Conservation (phyloP, 768 basidiomycete species). For the Boletales sp. region DNA sequence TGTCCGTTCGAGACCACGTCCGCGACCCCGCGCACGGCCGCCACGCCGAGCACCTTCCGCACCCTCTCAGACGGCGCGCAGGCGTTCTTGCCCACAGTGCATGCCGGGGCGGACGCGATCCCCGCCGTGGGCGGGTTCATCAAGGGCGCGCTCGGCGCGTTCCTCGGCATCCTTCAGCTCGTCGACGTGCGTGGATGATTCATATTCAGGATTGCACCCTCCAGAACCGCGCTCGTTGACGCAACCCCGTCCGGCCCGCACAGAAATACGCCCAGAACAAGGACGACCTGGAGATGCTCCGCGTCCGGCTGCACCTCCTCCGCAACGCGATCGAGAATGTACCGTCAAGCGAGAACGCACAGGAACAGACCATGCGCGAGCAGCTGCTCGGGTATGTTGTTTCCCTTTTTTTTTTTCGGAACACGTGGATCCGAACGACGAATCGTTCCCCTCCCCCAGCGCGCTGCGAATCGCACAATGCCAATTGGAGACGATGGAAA, state of each 20-base stretch:
- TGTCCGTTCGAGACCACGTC: too few species aligned
- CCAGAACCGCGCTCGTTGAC: background rate
- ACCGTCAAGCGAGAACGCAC: background rate
- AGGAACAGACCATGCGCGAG: background rate
- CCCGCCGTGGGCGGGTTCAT: constrained; percentile 1
- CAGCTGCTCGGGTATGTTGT: background rate
- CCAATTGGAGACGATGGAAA: background rate
- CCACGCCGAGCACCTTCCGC: too few species aligned
- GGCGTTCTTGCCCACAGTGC: constrained; percentile 1
- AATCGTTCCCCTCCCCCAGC: too few species aligned
- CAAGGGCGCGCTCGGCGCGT: background rate
- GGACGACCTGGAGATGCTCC: background rate
- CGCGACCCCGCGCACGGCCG: too few species aligned
- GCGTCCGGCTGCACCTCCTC: background rate
- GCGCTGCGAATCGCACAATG: background rate
- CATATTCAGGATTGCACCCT: background rate
- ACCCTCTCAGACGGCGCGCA: background rate
- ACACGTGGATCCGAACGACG: background rate
- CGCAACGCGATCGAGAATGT: background rate
- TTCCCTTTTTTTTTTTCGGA: too few species aligned
- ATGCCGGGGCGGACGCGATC: background rate
- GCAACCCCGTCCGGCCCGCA: too few species aligned
- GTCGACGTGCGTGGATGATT: constrained; percentile 1
- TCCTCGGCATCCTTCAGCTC: background rate
- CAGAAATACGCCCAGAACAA: constrained; percentile 7